These are phyloP conservation scores for Zygoascus hellenicus DNA, from an alignment of 1,139 yeast species.

Conservation along the genomic window DNA sequence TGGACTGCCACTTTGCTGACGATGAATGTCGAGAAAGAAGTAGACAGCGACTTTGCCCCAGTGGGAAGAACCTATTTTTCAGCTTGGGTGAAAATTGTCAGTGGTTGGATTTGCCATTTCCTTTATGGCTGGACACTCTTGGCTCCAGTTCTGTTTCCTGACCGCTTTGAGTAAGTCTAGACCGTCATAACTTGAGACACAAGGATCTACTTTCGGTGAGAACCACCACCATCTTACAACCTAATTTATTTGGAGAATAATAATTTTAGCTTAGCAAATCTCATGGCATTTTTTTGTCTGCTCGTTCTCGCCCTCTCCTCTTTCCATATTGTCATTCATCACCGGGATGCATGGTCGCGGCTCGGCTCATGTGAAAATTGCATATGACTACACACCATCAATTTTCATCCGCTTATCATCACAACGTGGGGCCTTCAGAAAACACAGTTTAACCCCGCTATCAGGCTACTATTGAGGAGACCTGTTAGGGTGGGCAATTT, in stretches of 20 bases:
- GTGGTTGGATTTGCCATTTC: constrained; percentile 87
- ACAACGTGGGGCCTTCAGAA: constrained; percentile 3
- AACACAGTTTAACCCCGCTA: constrained; percentile 3
- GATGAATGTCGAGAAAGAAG: constrained; percentile 81
- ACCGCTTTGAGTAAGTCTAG: constrained; percentile 46
- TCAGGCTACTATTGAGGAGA: constrained; percentile 2
- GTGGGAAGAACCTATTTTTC: constrained; percentile 96
- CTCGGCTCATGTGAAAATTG: no score
- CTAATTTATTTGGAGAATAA: neutral
- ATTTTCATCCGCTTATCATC: neutral
- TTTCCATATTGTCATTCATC: no score
- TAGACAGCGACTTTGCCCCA: constrained; percentile 85
- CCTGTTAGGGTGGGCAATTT: neutral
- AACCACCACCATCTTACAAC: no score
- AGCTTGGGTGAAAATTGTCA: constrained; percentile 87
- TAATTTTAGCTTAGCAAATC: neutral
- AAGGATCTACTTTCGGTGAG: neutral
- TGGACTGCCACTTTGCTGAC: constrained; percentile 93
- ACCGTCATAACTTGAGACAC: neutral
- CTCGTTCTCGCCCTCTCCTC: no score
- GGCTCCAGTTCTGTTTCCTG: constrained; percentile 90
- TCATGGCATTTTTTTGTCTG: no score
- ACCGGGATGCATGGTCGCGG: no score
- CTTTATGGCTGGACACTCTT: constrained; percentile 86
- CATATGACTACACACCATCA: no score